Percentiles rank a stretch among this genome's conserved stretches.
phyloP scores from a whole-genome alignment of 208 protist species.

The Crithidia thermophila region DNA sequence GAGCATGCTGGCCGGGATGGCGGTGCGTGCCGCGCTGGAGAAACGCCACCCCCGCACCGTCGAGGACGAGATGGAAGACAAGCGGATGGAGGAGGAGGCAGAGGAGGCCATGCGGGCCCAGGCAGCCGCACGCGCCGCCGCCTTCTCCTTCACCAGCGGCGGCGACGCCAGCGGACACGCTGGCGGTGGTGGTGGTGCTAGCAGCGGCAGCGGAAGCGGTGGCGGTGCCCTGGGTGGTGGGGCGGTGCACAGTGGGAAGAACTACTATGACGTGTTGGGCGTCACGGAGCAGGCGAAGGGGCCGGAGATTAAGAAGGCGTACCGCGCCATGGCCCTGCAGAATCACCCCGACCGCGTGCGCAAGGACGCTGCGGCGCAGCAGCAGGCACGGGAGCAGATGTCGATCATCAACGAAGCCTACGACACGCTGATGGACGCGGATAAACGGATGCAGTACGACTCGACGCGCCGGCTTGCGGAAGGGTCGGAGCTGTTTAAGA shows the following conservation, averaged over 20 bases:
- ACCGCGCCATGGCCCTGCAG: slow-evolving; percentile 53
- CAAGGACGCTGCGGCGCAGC: slow-evolving; percentile 40
- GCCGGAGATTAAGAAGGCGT: slow-evolving; percentile 75
- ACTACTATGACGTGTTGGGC: slow-evolving; percentile 69
- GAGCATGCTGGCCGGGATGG: slow-evolving; percentile 3
- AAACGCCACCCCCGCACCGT: slow-evolving; percentile 43
- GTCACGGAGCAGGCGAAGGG: slow-evolving; percentile 49
- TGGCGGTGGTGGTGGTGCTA: background rate
- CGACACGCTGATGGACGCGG: slow-evolving; percentile 62
- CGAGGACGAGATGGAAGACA: slow-evolving; percentile 58
- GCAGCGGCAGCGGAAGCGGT: background rate
- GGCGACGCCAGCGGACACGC: slow-evolving; percentile 8
- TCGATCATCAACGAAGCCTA: slow-evolving; percentile 82
- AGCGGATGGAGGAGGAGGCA: slow-evolving; percentile 38
- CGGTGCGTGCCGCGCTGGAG: slow-evolving; percentile 36
- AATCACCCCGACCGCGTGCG: slow-evolving; percentile 76
- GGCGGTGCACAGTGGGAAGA: background rate
- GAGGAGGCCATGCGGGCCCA: slow-evolving; percentile 39
- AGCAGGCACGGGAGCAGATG: slow-evolving; percentile 64
- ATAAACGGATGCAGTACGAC: slow-evolving; percentile 73
- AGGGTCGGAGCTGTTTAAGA: slow-evolving; percentile 33
- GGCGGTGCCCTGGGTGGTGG: background rate
- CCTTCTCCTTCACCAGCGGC: slow-evolving; percentile 16
- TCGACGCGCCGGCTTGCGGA: slow-evolving; percentile 30
- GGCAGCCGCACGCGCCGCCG: slow-evolving; percentile 9